Evolutionary conservation across 345 rosid genomes (phyloP), one percentile per base, ranked within the genome.

Genomic region (Citrus maxima): DNA sequence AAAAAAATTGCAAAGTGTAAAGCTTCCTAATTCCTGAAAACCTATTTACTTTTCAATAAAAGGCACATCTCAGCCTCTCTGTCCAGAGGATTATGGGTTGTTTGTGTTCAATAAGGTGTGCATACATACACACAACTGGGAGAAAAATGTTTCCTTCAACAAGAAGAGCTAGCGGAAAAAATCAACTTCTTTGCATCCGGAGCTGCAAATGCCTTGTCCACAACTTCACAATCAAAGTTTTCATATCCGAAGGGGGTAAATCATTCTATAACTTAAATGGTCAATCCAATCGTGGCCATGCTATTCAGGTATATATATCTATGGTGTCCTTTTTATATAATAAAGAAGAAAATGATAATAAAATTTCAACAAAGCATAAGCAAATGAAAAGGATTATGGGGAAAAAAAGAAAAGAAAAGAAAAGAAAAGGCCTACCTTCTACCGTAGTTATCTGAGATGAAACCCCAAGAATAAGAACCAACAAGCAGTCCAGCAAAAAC

Each of bases 401-500:
- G 37, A 35, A 35, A 5, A 34, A 34, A 18, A 5, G 0, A 7
- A 10, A 34, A 37, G 7, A 1, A 37, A 6, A 6, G 38, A 7
- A 37, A 37, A 37, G 40, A 32, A 63, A 34, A 34, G 14, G 35
- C 88, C 18, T 76, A 61, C 91, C 85, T 88, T 49, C 91, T 83
- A 13, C 91, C 91, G 68, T 34, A 83, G 62, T 75, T 71, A 70
- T 86, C 89, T 0, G 89, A 83, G 3, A 86, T 40, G 72, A 84
- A 70, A n/a, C 91, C 91, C 91, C 91, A 88, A 9, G 77, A 76
- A 80, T 73, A 83, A 5, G 89, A 86, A 68, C 91, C 91, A 22
- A 86, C 2, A 0, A 88, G 83, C 87, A 85, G 73, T 13, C 89
- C 91, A 69, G 82, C 85, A 73, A 88, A 88, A 10, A 86, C 87